Evolutionary conservation across 176 grass and related monocot genomes (phyloP), one percentile per base, ranked within the genome.

Genomic region (Rhynchospora breviuscula): DNA sequence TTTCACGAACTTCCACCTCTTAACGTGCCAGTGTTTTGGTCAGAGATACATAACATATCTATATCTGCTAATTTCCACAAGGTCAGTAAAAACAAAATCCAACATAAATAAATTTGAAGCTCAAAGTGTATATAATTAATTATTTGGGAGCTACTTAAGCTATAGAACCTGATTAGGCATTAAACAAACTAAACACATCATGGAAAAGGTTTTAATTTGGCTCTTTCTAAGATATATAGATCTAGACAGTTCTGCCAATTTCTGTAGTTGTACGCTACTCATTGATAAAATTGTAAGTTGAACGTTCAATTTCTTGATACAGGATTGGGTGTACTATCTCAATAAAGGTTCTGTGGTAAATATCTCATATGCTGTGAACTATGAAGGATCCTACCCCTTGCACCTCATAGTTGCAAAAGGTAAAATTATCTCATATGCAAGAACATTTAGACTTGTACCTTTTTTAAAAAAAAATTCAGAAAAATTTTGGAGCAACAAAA

Each of bases 291-390:
- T 40, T 22, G 8, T 44, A 21, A 79, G 69, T 65, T 84, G 45
- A 79, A 9, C 63, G 12, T 67, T 67, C 11, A 25, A 63, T 62
- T 52, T 58, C 56, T 8, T n/a, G 46, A 6, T 63, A 87, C 90
- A 94, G 92, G 81, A 91, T 78, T 94, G 94, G 85, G 65, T 81
- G 6, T 92, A 94, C 60, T 92, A 88, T 67, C 87, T 94, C 2
- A 89, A 92, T 86, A 35, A 83, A n/a, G 92, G 92, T 43, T 64
- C 90, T 56, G 61, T 63, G 35, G 43, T 91, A 53, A 77, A 91
- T 58, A 85, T 89, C 22, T 45, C 44, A 72, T 94, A 92, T 74
- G 80, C 62, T 29, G 80, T 90, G 67, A 87, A 87, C 25, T 80
- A 71, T 83, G 80, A 78, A 13, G 22, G 10, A 25, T 54, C 78